phyloP scores from a whole-genome alignment of 352 stramenopile species.

The Phytopythium vexans region DNA sequence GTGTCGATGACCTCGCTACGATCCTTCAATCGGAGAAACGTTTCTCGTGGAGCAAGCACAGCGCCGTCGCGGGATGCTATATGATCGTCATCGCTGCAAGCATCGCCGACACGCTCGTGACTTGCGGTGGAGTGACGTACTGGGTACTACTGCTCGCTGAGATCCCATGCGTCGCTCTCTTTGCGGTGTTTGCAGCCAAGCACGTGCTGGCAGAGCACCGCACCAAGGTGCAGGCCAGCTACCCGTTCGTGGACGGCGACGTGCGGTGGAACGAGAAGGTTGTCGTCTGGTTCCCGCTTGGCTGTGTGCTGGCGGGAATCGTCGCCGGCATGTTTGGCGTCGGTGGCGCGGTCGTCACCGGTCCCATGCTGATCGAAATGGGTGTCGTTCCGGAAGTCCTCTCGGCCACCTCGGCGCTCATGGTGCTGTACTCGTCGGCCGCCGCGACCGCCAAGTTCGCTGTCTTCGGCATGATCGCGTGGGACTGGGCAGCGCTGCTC shows the following conservation, averaged over 20 bases:
- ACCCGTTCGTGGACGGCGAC: conserved; percentile 29
- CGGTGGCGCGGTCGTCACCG: conserved; percentile 49
- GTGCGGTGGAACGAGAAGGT: conserved; percentile 31
- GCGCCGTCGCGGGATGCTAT: conserved; percentile 29
- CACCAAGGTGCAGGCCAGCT: conserved; percentile 24
- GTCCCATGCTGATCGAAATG: conserved; percentile 58
- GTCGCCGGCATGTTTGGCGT: conserved; percentile 48
- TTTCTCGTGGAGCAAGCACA: conserved; percentile 30
- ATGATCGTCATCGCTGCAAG: conserved; percentile 20
- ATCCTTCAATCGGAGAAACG: conserved; percentile 19
- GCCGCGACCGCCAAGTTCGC: conserved; percentile 42
- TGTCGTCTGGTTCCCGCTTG: conserved; percentile 31
- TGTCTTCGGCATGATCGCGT: conserved; percentile 45
- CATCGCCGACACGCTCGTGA: conserved; percentile 21
- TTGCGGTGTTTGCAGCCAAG: conserved; percentile 8
- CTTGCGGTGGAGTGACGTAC: conserved; percentile 35
- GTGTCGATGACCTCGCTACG: neutral
- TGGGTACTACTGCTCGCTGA: conserved; percentile 43
- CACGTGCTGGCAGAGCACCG: conserved; percentile 18
- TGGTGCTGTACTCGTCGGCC: conserved; percentile 48
- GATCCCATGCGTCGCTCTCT: conserved; percentile 39
- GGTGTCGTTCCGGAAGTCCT: conserved; percentile 50
- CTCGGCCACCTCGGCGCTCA: conserved; percentile 38
- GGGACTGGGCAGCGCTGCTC: conserved; percentile 35
- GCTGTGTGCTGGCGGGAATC: conserved; percentile 32